Evolutionary conservation across 2,329 filamentous ascomycete species (phyloP).

Genomic region (Colletotrichum chrysophilum): DNA sequence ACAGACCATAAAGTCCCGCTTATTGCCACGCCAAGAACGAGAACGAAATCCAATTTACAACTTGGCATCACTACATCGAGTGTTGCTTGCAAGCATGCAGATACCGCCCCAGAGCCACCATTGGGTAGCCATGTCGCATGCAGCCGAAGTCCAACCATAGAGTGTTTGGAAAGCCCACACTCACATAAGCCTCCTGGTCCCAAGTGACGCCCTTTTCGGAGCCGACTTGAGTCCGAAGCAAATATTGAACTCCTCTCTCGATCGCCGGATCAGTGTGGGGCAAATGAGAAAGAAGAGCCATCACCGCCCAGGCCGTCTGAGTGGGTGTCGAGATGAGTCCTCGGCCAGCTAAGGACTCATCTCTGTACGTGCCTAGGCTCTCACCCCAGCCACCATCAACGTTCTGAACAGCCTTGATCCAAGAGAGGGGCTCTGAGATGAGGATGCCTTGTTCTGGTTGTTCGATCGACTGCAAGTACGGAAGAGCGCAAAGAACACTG

Average conservation of each 20-base stretch:
- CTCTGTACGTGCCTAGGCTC: not conserved
- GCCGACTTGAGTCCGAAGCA: not conserved
- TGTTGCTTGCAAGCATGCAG: not conserved
- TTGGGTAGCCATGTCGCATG: not conserved
- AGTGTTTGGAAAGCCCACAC: not conserved
- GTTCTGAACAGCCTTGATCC: not conserved
- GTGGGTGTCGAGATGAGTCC: not conserved
- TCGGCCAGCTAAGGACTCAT: not conserved
- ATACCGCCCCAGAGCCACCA: not conserved
- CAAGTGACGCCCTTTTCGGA: not conserved
- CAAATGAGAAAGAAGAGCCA: not conserved
- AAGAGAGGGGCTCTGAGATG: not conserved
- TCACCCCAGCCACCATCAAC: constrained; percentile 3
- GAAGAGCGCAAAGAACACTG: not conserved
- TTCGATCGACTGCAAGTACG: not conserved
- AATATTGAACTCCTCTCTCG: not conserved
- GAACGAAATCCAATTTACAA: not conserved
- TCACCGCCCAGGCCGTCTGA: not conserved
- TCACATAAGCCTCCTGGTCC: constrained; percentile 3
- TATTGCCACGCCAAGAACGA: not conserved
- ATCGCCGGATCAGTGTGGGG: not conserved
- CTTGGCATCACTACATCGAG: not conserved
- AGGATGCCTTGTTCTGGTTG: not conserved
- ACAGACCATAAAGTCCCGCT: not conserved
- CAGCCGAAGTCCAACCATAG: constrained; percentile 1